phyloP scores from a whole-genome alignment of 345 rosid genomes.

The Eucalyptus caleyi region DNA sequence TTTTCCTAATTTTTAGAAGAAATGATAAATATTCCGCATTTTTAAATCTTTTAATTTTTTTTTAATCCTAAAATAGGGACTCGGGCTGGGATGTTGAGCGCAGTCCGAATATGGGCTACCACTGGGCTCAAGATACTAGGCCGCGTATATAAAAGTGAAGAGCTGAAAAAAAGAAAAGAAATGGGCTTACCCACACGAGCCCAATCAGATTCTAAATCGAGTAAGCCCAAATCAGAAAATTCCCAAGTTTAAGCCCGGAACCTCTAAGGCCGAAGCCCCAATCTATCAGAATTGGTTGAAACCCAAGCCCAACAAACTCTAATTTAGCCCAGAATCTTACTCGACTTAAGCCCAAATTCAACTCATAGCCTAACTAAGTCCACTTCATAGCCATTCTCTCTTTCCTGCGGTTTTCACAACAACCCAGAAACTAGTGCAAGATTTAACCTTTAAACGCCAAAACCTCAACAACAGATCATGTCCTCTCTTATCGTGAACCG shows the following conservation, averaged over 20 bases:
- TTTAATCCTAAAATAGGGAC: neutral
- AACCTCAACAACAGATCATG: too few species aligned
- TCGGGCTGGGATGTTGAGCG: neutral
- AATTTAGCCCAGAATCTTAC: neutral
- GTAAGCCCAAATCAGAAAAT: neutral
- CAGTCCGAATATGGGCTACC: neutral
- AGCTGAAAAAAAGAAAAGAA: rapidly evolving
- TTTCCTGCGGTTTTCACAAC: neutral
- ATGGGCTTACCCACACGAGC: neutral
- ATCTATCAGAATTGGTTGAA: too few species aligned
- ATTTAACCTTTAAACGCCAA: too few species aligned
- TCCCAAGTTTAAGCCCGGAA: neutral
- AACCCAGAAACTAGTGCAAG: too few species aligned
- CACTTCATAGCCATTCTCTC: neutral
- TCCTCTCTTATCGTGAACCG: too few species aligned
- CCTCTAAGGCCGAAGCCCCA: too few species aligned
- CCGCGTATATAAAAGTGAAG: neutral
- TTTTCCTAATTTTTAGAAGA: neutral
- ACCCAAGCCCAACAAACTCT: neutral
- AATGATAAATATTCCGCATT: too few species aligned
- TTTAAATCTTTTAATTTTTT: too few species aligned
- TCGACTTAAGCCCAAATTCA: neutral
- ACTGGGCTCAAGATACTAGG: neutral
- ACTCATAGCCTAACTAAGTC: neutral
- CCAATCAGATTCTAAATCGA: rapidly evolving